Evolutionary conservation across 192 early-diverging fungal genomes (phyloP), one percentile per base, ranked within the genome.

Genomic region (Coemansia sp.): DNA sequence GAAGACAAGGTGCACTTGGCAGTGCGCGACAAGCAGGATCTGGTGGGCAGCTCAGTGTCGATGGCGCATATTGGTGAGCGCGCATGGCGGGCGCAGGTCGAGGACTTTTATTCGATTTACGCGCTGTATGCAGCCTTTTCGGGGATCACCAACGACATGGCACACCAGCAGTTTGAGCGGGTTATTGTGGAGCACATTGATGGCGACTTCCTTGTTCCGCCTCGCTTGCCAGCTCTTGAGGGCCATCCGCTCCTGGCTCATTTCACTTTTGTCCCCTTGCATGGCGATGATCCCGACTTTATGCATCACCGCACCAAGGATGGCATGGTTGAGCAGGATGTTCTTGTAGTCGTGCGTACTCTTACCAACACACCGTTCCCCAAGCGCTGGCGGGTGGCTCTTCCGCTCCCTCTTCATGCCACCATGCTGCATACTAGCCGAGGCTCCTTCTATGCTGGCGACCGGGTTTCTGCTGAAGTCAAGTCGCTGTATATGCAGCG

Each of bases 271-370:
- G 60, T 75, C 5, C 71, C 71, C 0, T 20, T 68, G 39, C 64
- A 65, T n/a, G 71, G 71, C 28, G 62, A 64, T 12, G 71, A 75
- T 18, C 41, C 43, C 37, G 47, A 73, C 59, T 73, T 36, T 21
- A 64, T 66, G 63, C 70, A 73, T 52, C 43, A 66, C 30, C 70
- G 64, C 50, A 55, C 70, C 5, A 73, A 73, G 46, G 70, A 73
- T 41, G 70, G 70, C 8, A 56, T 55, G 56, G 59, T 66, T 26
- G 70, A 66, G 23, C 53, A 68, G 60, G 60, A 64, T 40, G 51
- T 75, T n/a, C 57, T 75, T 23, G 65, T 75, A 0, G 46, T 53
- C 12, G 65, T 75, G 49, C 64, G 71, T 37, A 67, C 60, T 51
- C 26, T 60, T 12, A 68, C 65, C 47, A 75, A 75, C 28, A 57